Evolutionary conservation across 1,284 basidiomycete genomes (phyloP), one percentile per base, ranked within the genome.

Genomic region (Heterobasidion annosum): DNA sequence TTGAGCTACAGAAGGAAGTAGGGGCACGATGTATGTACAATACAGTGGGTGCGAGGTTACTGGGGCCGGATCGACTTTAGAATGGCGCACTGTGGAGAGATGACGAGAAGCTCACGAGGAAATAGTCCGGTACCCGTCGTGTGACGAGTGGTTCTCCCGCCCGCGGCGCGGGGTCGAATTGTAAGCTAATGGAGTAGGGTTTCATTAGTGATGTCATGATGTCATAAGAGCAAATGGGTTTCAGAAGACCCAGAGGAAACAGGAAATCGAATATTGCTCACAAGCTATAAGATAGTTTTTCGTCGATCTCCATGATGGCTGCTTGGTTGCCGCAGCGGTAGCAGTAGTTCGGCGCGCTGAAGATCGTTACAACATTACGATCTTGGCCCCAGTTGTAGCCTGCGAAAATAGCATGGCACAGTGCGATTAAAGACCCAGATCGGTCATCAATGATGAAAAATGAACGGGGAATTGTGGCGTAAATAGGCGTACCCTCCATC

Each of bases 251-350:
- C 25, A 25, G 25, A 25, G 3, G 25, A 25, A 25, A 25, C 25
- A 55, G 40, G 13, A 54, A 53, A 51, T 46, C 37, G 44, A 52
- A 53, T 50, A 61, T 61, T 15, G 78, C 88, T 56, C 63, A 90
- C 89, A 93, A 93, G 72, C 88, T 93, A 72, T 93, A 93, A 58
- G 91, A 91, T 81, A 95, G 78, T 78, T 94, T 94, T 81, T 99
- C 97, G 73, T 99, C 96, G 71, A 99, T 98, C 74, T 99, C 96
- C 88, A 99, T 97, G 70, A 99, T 99, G 50, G 97, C 97, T 50
- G 96, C 96, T 70, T 99, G 97, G 73, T 99, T 99, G 54, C 96
- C 96, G 70, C 97, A 99, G 69, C 97, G 83, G 79, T 99, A 99
- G 75, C 97, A 99, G 74, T 97, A 97, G 74, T 98, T 98, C 50